These are phyloP conservation scores for Petunia hybrid DNA, from an alignment of 305 asterid species.

Conservation along the genomic window DNA sequence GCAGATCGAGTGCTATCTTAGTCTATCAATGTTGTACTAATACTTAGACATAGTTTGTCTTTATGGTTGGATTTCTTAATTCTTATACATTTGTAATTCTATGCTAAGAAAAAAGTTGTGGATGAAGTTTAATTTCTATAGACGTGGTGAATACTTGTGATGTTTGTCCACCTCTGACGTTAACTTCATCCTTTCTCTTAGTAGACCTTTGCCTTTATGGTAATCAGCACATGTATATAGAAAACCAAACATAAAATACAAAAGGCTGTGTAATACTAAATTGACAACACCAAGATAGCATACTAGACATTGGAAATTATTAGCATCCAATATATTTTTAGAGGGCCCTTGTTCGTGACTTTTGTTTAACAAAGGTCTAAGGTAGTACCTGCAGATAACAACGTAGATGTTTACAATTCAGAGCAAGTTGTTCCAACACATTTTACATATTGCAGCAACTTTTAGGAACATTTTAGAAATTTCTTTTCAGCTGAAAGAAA, in stretches of 20 bases:
- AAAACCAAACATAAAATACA: constrained; percentile 22
- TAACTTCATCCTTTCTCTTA: not conserved
- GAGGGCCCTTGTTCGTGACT: constrained; percentile 15
- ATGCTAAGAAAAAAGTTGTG: not conserved
- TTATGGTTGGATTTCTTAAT: not conserved
- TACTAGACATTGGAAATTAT: constrained; percentile 19
- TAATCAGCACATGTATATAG: not conserved
- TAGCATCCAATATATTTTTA: not conserved
- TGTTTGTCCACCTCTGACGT: not conserved
- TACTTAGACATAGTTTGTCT: too few species aligned
- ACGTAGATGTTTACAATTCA: constrained; percentile 33
- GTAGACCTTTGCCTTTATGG: not conserved
- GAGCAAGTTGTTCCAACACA: constrained; percentile 29
- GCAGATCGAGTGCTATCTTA: too few species aligned
- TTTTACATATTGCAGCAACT: constrained; percentile 10
- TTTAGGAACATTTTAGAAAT: constrained; percentile 28
- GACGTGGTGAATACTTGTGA: not conserved
- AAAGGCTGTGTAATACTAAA: constrained; percentile 20
- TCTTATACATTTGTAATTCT: not conserved
- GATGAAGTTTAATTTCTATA: not conserved
- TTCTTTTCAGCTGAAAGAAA: not conserved
- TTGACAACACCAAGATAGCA: not conserved
- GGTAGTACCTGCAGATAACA: constrained; percentile 14
- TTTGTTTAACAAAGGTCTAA: constrained; percentile 27
- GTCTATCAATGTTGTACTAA: too few species aligned